phyloP scores from a whole-genome alignment of 2,329 filamentous ascomycete species.

The Aspergillus pseudotamarii region DNA sequence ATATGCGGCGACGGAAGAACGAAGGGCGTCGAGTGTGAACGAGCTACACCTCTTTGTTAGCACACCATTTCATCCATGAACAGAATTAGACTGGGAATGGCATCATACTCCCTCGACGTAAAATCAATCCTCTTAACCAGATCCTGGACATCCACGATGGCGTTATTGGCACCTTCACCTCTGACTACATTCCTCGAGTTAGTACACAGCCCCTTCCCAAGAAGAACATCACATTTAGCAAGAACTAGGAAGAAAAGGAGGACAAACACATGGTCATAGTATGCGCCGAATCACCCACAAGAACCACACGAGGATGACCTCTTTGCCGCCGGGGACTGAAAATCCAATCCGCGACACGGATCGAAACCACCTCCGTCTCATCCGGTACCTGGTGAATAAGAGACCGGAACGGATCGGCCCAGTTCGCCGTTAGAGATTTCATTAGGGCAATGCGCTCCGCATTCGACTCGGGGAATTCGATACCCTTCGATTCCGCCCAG shows the following conservation, averaged over 20 bases:
- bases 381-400: conserved; percentile 46
- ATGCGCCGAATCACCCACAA: conserved; percentile 61
- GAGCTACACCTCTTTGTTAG: conserved; percentile 10
- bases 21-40: conserved; percentile 10
- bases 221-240: too few species aligned
- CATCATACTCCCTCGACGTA: neutral
- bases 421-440: conserved; percentile 47
- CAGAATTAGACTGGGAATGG: neutral
- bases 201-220: neutral
- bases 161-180: conserved; percentile 62
- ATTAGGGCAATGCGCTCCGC: conserved; percentile 47
- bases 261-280: conserved; percentile 63
- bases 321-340: conserved; percentile 37
- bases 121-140: conserved; percentile 41
- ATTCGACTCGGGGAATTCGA: conserved; percentile 46
- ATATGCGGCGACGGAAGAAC: conserved; percentile 36
- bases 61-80: neutral
- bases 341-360: conserved; percentile 55
- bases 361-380: conserved; percentile 47
- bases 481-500: conserved; percentile 48
- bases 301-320: conserved; percentile 44
- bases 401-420: conserved; percentile 54
- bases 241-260: neutral
- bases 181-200: conserved; percentile 46
- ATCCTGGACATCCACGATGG: conserved; percentile 55